These are phyloP conservation scores for Ustilaginoidea virens DNA, from an alignment of 2,329 filamentous ascomycete species.

Conservation along the genomic window DNA sequence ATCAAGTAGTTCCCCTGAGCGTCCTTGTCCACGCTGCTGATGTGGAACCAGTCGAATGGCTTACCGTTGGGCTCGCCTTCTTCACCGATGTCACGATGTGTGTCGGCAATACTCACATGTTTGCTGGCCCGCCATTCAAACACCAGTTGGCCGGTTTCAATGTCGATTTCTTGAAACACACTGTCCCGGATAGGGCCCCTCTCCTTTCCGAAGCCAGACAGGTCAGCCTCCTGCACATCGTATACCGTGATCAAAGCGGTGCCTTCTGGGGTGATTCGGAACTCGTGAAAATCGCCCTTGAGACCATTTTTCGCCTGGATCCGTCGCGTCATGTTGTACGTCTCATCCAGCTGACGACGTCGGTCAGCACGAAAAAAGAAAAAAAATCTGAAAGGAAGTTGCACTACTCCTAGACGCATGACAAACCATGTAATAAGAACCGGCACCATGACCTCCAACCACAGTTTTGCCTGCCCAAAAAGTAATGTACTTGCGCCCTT, in stretches of 20 bases:
- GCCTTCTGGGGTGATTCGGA: constrained; percentile 18
- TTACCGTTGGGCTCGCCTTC: constrained; percentile 11
- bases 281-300: constrained; percentile 23
- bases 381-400: too few relatives aligned
- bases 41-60: constrained; percentile 13
- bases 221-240: constrained; percentile 18
- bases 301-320: constrained; percentile 4
- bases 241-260: constrained; percentile 23
- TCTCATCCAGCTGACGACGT: constrained; percentile 4
- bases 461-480: constrained; percentile 21
- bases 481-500: constrained; percentile 7
- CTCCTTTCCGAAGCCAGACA: constrained; percentile 11
- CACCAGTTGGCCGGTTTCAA: constrained; percentile 18
- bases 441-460: constrained; percentile 26
- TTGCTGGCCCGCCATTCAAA: constrained; percentile 20
- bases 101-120: constrained; percentile 10
- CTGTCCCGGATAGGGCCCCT: constrained; percentile 10
- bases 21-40: constrained; percentile 23
- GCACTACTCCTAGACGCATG: too few relatives aligned
- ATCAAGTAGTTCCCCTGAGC: constrained; percentile 14
- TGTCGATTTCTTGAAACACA: constrained; percentile 21
- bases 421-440: constrained; percentile 26
- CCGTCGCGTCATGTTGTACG: constrained; percentile 3
- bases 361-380: background rate
- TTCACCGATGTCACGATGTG: constrained; percentile 7